Evolutionary conservation across 106 monocot species (phyloP).

Genomic region (Acorus gramineus): DNA sequence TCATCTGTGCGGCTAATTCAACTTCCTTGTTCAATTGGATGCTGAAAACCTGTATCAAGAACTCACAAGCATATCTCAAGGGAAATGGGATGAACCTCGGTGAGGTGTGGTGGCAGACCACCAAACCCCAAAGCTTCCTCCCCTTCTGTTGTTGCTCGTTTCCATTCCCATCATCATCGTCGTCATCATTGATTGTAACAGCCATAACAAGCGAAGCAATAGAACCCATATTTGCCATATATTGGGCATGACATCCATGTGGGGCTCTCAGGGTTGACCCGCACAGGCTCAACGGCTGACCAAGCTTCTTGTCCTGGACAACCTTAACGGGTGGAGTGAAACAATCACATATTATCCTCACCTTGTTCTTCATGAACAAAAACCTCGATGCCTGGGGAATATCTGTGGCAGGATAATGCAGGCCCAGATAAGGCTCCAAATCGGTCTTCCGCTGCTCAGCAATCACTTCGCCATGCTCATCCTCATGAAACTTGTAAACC

Average conservation of each 20-base stretch:
- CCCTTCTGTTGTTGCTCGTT: conserved; percentile 36
- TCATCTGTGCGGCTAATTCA: conserved; percentile 65
- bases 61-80: conserved; percentile 89
- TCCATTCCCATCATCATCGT: conserved; percentile 22
- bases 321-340: conserved; percentile 52
- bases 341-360: conserved; percentile 89
- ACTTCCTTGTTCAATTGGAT: conserved; percentile 87
- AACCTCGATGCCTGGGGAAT: conserved; percentile 97
- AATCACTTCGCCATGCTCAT: conserved; percentile 89
- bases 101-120: conserved; percentile 76
- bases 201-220: conserved; percentile 87
- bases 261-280: conserved; percentile 80
- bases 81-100: conserved; percentile 87
- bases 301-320: conserved; percentile 52
- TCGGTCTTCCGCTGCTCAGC: conserved; percentile 57
- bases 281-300: conserved; percentile 47
- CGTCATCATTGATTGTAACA: conserved; percentile 52
- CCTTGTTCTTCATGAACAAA: conserved; percentile 87
- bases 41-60: conserved; percentile 76
- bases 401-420: conserved; percentile 94
- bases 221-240: conserved; percentile 92
- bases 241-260: conserved; percentile 87
- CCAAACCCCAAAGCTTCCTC: conserved; percentile 81
- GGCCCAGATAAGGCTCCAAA: conserved; percentile 72
- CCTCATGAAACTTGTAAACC: conserved; percentile 92